A percentile compares a stretch with the other conserved stretches of the same genome.
Evolutionary conservation across 164 flowering plant genomes (phyloP).

Genomic region (Kalanchoe fedtschenkoi): DNA sequence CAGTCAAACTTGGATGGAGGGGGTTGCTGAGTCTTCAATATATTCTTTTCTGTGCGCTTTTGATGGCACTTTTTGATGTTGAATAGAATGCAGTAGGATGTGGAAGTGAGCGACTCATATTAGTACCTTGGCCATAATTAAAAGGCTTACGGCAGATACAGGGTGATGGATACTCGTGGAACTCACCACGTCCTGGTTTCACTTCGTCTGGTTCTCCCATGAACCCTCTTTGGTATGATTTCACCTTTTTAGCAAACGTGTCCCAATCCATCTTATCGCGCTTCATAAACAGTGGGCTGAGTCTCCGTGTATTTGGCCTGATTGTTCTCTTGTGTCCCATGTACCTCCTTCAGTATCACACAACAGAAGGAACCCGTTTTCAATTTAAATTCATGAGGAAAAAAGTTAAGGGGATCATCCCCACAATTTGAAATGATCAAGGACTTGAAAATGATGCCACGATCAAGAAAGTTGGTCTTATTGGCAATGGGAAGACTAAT

Average conservation of each 20-base stretch:
- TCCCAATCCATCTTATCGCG: slow-evolving; percentile 63
- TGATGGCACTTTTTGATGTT: background rate
- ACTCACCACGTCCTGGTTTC: slow-evolving; percentile 79
- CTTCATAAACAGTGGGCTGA: slow-evolving; percentile 62
- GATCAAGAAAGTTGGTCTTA: no score
- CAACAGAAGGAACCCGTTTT: background rate
- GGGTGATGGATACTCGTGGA: slow-evolving; percentile 75
- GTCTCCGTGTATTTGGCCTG: slow-evolving; percentile 83
- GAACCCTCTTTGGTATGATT: slow-evolving; percentile 70
- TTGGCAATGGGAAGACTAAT: no score
- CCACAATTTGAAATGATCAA: no score
- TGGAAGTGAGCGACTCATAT: background rate
- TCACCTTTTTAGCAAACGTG: slow-evolving; percentile 63
- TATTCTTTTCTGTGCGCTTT: background rate
- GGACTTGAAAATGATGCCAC: background rate
- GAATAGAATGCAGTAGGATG: background rate
- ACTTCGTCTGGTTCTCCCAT: slow-evolving; percentile 98
- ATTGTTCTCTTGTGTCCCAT: slow-evolving; percentile 95
- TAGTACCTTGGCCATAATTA: slow-evolving; percentile 3
- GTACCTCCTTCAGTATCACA: slow-evolving; percentile 57
- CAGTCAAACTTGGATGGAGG: background rate
- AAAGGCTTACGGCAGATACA: slow-evolving; percentile 63
- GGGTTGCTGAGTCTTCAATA: background rate
- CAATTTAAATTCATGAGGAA: background rate
- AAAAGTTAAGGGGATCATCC: no score